These are phyloP conservation scores for Berkeleyomyces rouxiae DNA, from an alignment of 2,329 filamentous ascomycete species.

Conservation along the genomic window DNA sequence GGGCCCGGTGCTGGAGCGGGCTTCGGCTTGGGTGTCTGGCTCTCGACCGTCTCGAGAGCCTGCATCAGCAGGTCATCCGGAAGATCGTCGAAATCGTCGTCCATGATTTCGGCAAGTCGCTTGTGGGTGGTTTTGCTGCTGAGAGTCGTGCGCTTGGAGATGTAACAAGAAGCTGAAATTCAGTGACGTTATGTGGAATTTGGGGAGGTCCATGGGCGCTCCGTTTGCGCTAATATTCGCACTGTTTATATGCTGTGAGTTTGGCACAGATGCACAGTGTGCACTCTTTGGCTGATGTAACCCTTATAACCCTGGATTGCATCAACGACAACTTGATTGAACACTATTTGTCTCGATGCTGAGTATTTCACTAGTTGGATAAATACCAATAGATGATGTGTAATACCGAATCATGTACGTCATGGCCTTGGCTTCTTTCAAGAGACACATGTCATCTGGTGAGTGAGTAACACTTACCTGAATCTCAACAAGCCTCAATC, in stretches of 20 bases:
- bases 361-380: too few relatives aligned
- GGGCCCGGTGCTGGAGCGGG: not conserved
- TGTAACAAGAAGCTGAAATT: not conserved
- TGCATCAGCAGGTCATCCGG: slow-evolving; percentile 11
- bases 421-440: too few relatives aligned
- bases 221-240: slow-evolving; percentile 1
- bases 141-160: not conserved
- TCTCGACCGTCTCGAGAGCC: slow-evolving; percentile 12
- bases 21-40: not conserved
- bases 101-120: slow-evolving; percentile 5
- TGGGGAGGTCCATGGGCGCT: not conserved
- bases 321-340: not conserved
- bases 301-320: not conserved
- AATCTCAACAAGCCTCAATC: too few relatives aligned
- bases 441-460: too few relatives aligned
- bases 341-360: too few relatives aligned
- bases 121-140: not conserved
- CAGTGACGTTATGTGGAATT: not conserved
- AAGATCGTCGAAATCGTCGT: slow-evolving; percentile 14
- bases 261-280: not conserved
- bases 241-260: not conserved
- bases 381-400: too few relatives aligned
- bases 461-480: too few relatives aligned
- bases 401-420: too few relatives aligned
- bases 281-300: not conserved